A percentile compares a stretch with the other conserved stretches of the same genome.
Conservation (phyloP, 345 rosid species). For the Zanthoxylum bungeanum region DNA sequence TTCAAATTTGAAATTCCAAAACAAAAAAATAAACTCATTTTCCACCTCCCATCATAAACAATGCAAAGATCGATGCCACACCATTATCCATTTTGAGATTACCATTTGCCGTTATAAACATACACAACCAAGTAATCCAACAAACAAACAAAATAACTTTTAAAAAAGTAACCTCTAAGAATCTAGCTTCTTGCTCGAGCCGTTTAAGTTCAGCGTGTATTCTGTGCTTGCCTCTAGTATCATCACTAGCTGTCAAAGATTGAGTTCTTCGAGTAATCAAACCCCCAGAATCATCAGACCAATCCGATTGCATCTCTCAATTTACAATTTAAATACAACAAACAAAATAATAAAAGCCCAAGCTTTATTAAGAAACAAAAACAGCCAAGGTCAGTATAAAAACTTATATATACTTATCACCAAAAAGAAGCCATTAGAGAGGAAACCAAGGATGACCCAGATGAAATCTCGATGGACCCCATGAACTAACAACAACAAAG, state of each 20-base stretch:
- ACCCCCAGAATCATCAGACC: slow-evolving; percentile 49
- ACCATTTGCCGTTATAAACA: not conserved
- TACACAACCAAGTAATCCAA: slow-evolving; percentile 8
- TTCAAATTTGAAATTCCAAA: not conserved
- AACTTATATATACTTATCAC: slow-evolving; percentile 10
- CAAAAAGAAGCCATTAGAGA: slow-evolving; percentile 15
- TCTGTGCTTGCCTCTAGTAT: slow-evolving; percentile 76
- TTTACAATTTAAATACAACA: slow-evolving; percentile 2
- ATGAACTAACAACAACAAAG: not conserved
- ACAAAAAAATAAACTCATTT: not conserved
- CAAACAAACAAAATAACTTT: not conserved
- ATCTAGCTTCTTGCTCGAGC: slow-evolving; percentile 75
- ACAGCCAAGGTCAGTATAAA: not conserved
- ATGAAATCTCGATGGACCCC: slow-evolving; percentile 42
- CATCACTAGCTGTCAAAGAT: slow-evolving; percentile 29
- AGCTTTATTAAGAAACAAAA: not conserved
- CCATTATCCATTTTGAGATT: not conserved
- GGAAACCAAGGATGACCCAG: slow-evolving; percentile 32
- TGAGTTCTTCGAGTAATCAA: slow-evolving; percentile 37
- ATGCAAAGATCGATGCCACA: not conserved
- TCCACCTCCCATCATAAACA: not conserved
- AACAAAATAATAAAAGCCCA: slow-evolving; percentile 10
- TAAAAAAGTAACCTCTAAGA: slow-evolving; percentile 51
- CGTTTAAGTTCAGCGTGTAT: slow-evolving; percentile 73
- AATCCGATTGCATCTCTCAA: slow-evolving; percentile 51